phyloP scores from a whole-genome alignment of 176 grass and related monocot species.

The Melocanna baccifera region DNA sequence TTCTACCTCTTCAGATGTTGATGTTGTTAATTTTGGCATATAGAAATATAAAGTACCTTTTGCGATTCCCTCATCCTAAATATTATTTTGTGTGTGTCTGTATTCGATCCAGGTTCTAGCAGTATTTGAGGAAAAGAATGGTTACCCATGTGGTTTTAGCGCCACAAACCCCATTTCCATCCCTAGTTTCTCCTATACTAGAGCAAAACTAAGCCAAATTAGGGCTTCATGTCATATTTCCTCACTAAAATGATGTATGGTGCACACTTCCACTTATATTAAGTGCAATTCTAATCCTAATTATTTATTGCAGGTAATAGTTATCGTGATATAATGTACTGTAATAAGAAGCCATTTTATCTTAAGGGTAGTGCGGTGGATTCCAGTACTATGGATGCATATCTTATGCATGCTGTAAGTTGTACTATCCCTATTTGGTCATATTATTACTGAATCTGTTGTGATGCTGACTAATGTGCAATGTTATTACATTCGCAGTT shows the following conservation, averaged over 20 bases:
- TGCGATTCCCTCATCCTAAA: background rate
- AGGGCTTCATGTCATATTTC: slow-evolving; percentile 13
- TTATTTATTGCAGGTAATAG: background rate
- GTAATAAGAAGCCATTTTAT: too few species aligned
- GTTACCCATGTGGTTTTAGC: slow-evolving; percentile 13
- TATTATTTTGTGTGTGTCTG: background rate
- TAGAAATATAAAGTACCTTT: background rate
- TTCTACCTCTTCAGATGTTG: background rate
- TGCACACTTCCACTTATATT: background rate
- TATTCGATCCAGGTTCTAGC: slow-evolving; percentile 3
- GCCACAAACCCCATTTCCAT: background rate
- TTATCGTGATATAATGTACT: too few species aligned
- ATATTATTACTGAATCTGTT: too few species aligned
- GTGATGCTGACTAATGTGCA: too few species aligned
- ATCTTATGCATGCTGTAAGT: too few species aligned
- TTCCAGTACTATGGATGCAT: too few species aligned
- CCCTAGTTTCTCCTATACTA: background rate
- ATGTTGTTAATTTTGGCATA: background rate
- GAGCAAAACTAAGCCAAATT: slow-evolving; percentile 4
- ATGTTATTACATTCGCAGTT: too few species aligned
- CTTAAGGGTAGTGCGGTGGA: too few species aligned
- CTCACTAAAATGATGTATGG: slow-evolving; percentile 1
- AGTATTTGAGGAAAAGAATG: background rate
- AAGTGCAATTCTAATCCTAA: slow-evolving; percentile 24
- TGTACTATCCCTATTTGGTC: too few species aligned